Evolutionary conservation across 176 grass and related monocot genomes (phyloP), one percentile per base, ranked within the genome.

Genomic region (Puya raimondii): DNA sequence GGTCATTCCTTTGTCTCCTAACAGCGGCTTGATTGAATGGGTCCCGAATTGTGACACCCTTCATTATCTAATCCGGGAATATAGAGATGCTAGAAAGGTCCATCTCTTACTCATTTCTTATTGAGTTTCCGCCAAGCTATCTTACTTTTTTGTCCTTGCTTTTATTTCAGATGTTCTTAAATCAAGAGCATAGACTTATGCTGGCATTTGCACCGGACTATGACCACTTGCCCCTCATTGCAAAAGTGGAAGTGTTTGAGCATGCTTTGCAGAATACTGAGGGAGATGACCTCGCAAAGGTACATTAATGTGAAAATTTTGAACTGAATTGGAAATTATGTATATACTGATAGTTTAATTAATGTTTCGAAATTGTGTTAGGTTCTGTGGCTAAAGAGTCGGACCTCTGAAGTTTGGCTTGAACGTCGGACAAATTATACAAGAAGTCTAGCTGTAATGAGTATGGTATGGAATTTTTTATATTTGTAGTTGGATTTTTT

Each of bases 11-110:
- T 77, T 97, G 53, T 97, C 89, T 23, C 93, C 93, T 51, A 97
- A 97, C 78, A 97, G 93, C 66, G 93, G 93, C 47, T 92, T 97
- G 80, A 92, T 97, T 68, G 93, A 84, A 78, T 97, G 93, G 93
- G 93, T 97, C 69, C 84, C 93, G 69, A 84, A 97, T 20, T 97
- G 93, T 49, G 93, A 97, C 66, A 97, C 93, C 11, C 79, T 97
- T 51, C 93, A 97, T 81, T 79, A 84, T 58, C 82, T 97, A 68
- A 97, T 97, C 69, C 82, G 89, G 69, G 93, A 97, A 83, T 97
- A 97, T 65, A 87, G 89, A 84, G 93, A 97, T 83, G 86, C 89
- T 65, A 83, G 93, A 82, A 97, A 97, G 93, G 93, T 92, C 80
- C 12, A 23, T 56, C 56, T 58, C 11, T 6, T 58, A 8, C 54